Base-by-base conservation (phyloP, 1,139 yeast species). In the Meyerozyma carpophila region DNA sequence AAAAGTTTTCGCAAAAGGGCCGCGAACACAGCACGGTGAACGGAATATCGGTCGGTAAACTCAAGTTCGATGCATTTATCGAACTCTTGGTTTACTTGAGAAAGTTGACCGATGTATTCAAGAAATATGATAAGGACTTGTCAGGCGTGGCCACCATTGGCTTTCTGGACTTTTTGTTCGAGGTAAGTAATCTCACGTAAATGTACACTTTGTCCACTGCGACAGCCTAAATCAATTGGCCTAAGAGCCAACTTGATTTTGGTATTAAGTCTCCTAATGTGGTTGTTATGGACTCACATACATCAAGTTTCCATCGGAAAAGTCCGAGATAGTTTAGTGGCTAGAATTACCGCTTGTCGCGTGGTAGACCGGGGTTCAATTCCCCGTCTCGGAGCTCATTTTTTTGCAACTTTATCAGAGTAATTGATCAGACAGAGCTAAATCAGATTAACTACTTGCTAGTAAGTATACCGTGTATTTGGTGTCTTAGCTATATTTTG, bases 21-120 rank as follows among this genome's bases (percentile, higher is more conserved):
- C 60, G 48, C 56, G 67, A 57, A 51, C 39, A 44, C 42, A 68
- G 47, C 52, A 46, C 44, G 39, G 57, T 50, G 36, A 57, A 55
- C 38, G 59, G 61, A 16, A 48, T 60, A 5, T 52, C 65, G 0
- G 66, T 77, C 50, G 82, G 82, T 20, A 82, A 78, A 50, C 70
- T 88, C 60, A 82, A 85, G 49, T 89, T 88, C 61, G 96, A 89
- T 62, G 76, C 82, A 59, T 88, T 88, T 62, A 90, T 88, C 38
- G 95, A 88, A 58, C 74, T 87, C 44, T 73, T 89, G 52, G 86
- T 87, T 29, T 84, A 87, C 73, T 68, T 88, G 54, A 74, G 89
- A 60, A 79, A 87, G 50, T 75, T 86, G 52, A 87, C 95, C 1
- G 91, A 85, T 57, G 73, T 83, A 7, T 88, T 88, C 68, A 84